Evolutionary conservation across 768 basidiomycete genomes (phyloP).

Genomic region (Guyanaporus albipodus): DNA sequence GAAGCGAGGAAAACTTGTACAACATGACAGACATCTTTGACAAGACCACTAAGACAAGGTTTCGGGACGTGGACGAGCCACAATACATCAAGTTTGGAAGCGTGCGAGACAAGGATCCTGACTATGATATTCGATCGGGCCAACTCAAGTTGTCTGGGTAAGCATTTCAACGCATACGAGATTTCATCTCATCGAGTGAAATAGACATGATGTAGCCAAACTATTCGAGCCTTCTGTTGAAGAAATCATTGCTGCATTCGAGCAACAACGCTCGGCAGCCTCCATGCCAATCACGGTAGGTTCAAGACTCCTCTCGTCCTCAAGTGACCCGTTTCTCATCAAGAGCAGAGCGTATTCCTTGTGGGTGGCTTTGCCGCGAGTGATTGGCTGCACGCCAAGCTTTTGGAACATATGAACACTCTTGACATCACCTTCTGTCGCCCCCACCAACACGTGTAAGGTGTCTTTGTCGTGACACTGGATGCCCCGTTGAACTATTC

Average conservation of each 20-base stretch:
- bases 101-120: conserved; percentile 31
- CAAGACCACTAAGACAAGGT: conserved; percentile 35
- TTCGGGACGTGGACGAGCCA: conserved; percentile 32
- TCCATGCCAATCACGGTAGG: conserved; percentile 10
- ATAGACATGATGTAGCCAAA: conserved; percentile 8
- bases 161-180: conserved; percentile 19
- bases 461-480: neutral
- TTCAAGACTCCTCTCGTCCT: neutral
- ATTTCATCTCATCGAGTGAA: conserved; percentile 34
- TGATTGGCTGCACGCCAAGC: conserved; percentile 9
- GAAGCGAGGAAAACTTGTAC: conserved; percentile 27
- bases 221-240: conserved; percentile 13
- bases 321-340: neutral
- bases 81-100: conserved; percentile 40
- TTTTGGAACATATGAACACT: conserved; percentile 10
- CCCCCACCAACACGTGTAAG: conserved; percentile 13
- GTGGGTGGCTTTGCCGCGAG: conserved; percentile 15
- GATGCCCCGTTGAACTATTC: neutral
- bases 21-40: conserved; percentile 34
- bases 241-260: conserved; percentile 13
- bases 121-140: conserved; percentile 34
- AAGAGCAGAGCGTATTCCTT: conserved; percentile 7
- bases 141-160: conserved; percentile 36
- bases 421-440: conserved; percentile 9
- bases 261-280: conserved; percentile 8